Evolutionary conservation across 1,284 basidiomycete species (phyloP), one percentile per base, ranked within the genome.

Genomic region (Austroboletus sp.): DNA sequence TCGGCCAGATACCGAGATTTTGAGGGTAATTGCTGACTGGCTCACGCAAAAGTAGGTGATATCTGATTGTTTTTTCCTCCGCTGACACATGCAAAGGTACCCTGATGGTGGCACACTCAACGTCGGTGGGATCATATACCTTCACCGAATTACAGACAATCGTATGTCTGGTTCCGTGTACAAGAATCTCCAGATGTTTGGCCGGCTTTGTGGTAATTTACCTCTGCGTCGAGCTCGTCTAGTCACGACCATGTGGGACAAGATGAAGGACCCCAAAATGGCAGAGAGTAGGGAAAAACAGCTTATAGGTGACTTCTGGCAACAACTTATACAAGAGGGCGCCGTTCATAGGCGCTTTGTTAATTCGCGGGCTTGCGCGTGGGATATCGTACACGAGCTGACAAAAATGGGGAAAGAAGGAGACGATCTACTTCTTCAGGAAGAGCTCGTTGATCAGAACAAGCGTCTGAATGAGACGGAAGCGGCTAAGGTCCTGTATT

Each of bases 151-250:
- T 13, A 65, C 72, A 13, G 75, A 76, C 51, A 62, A 50, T 29
- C 31, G 62, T 10, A n/a, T 25, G 23, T 56, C 65, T 12, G 75
- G 75, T 70, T 76, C 45, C 3, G 42, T 61, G 29, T 57, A 63
- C 40, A 50, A 30, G 34, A 50, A 61, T 15, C 16, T 65, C 48
- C 58, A 61, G 25, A 62, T 74, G 56, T 75, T 76, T 51, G 70
- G 70, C 40, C 45, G 44, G 10, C 41, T 57, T n/a, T 58, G 56
- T 1, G 56, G 29, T 1, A 30, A 30, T 30, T 30, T 30, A n/a
- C 27, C 44, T 13, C 33, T 58, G 3, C 46, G 0, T 26, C 47
- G 56, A 4, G 70, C 72, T 7, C 53, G 25, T 63, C 40, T 61
- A 11, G 61, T 60, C 27, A 61, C 62, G 1, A 65, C 61, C 1